A percentile compares a stretch with the other conserved stretches of the same genome.
phyloP scores from a whole-genome alignment of 805 yeast species.

The Starmerella etchellsii region DNA sequence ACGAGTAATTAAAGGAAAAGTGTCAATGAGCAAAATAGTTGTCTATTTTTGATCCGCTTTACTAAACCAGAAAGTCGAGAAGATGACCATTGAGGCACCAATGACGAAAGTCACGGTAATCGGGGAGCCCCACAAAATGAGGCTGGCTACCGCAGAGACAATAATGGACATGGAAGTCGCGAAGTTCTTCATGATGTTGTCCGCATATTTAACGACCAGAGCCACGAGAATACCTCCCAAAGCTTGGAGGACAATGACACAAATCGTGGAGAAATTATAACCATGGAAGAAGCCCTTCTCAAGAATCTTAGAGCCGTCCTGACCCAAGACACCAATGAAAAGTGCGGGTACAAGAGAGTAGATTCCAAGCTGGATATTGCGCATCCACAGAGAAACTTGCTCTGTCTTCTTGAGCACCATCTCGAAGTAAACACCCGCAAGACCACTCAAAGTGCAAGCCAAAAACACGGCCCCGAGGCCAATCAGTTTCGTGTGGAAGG shows the following conservation, averaged over 20 bases:
- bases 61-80: conserved; percentile 30
- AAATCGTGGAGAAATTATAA: conserved; percentile 29
- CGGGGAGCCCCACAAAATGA: conserved; percentile 27
- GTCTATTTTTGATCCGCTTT: conserved; percentile 11
- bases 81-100: conserved; percentile 29
- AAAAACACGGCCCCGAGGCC: conserved; percentile 30
- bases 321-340: conserved; percentile 27
- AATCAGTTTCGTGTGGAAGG: conserved; percentile 7
- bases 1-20: too few relatives aligned
- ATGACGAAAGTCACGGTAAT: conserved; percentile 27
- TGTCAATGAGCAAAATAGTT: too few relatives aligned
- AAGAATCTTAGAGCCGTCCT: conserved; percentile 27
- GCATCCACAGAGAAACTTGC: conserved; percentile 30
- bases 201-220: conserved; percentile 33
- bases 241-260: conserved; percentile 31
- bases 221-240: conserved; percentile 33
- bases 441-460: conserved; percentile 31
- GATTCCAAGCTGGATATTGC: conserved; percentile 31
- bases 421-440: conserved; percentile 35
- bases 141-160: conserved; percentile 29
- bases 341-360: conserved; percentile 32
- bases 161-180: conserved; percentile 32
- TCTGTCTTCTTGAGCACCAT: conserved; percentile 31
- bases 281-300: conserved; percentile 31
- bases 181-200: conserved; percentile 33